Conservation (phyloP, 2,329 filamentous ascomycete genomes). For the Pseudogymnoascus sp. region DNA sequence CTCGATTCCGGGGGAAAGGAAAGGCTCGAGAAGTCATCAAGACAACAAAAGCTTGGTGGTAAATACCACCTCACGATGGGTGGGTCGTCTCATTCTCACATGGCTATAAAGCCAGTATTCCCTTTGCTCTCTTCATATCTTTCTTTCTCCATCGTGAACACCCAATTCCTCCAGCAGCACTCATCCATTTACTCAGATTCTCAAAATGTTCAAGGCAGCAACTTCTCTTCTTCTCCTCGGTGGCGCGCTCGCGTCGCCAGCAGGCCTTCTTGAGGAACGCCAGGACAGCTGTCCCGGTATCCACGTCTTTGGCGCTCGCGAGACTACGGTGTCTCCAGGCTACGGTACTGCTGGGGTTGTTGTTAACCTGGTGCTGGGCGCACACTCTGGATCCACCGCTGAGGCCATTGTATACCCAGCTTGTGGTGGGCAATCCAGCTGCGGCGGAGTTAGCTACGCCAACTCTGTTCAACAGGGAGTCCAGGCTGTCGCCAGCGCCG, state of each 20-base stretch:
- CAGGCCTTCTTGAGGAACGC: neutral
- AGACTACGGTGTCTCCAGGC: slow-evolving; percentile 40
- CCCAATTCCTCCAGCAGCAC: neutral
- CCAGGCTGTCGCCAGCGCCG: slow-evolving; percentile 47
- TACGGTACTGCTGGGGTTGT: slow-evolving; percentile 43
- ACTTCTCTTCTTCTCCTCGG: slow-evolving; percentile 6
- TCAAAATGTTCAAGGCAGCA: slow-evolving; percentile 7
- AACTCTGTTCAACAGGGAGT: slow-evolving; percentile 51
- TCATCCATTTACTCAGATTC: neutral
- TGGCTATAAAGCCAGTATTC: neutral
- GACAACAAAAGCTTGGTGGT: neutral
- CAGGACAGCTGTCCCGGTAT: slow-evolving; percentile 33
- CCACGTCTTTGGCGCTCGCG: slow-evolving; percentile 43
- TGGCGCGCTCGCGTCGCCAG: neutral
- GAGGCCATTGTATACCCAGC: slow-evolving; percentile 53
- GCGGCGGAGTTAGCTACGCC: slow-evolving; percentile 51
- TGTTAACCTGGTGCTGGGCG: slow-evolving; percentile 40
- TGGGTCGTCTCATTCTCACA: neutral
- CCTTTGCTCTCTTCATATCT: neutral
- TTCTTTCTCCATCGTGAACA: neutral
- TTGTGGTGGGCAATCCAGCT: slow-evolving; percentile 50
- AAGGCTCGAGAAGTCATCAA: neutral
- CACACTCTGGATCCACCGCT: slow-evolving; percentile 42
- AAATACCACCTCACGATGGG: neutral
- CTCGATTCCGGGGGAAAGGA: neutral